phyloP scores from a whole-genome alignment of 257 asterid genomes.

The Solanum arcanum region DNA sequence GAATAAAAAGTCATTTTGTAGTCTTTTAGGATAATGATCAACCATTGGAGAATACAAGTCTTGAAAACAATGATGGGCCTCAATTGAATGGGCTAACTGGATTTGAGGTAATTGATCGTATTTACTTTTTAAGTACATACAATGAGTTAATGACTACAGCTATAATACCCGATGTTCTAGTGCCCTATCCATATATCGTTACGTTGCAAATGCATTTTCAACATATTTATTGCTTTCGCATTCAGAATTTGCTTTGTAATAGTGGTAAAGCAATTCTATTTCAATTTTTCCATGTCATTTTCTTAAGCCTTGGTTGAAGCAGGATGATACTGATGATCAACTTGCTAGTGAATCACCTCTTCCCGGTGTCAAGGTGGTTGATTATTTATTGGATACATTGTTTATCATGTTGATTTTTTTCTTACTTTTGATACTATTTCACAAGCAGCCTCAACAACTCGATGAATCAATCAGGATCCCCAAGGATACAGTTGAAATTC shows the following conservation, averaged over 20 bases:
- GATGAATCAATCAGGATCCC: slow-evolving; percentile 74
- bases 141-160: neutral
- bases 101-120: slow-evolving; percentile 35
- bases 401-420: neutral
- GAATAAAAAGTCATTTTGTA: neutral
- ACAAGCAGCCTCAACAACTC: slow-evolving; percentile 51
- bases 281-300: neutral
- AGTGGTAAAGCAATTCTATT: neutral
- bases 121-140: neutral
- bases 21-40: slow-evolving; percentile 30
- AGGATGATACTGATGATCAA: slow-evolving; percentile 39
- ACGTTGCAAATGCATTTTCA: neutral
- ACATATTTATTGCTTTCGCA: neutral
- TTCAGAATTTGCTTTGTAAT: neutral
- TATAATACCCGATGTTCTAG: neutral
- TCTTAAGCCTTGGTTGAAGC: slow-evolving; percentile 15
- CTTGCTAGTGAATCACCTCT: slow-evolving; percentile 90
- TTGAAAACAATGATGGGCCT: slow-evolving; percentile 13
- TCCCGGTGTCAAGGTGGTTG: slow-evolving; percentile 89
- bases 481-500: slow-evolving; percentile 72
- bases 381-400: neutral
- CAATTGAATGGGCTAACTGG: slow-evolving; percentile 17
- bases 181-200: neutral
- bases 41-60: slow-evolving; percentile 26
- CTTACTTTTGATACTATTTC: neutral